Evolutionary conservation across 257 asterid genomes (phyloP).

Genomic region (Solanum piurae): DNA sequence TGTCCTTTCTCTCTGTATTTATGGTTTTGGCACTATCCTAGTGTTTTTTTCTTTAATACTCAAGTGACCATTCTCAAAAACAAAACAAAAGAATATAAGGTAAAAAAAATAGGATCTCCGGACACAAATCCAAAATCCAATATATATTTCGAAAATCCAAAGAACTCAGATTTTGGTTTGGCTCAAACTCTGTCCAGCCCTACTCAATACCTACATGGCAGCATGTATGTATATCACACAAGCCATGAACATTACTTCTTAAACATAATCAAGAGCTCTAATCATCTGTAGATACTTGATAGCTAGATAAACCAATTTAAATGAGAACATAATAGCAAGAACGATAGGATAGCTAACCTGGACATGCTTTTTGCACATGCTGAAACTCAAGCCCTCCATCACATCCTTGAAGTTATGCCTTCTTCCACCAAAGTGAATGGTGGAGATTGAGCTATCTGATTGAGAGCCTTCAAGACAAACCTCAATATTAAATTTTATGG

Average conservation of each 20-base stretch:
- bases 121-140: not conserved
- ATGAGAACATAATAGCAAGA: not conserved
- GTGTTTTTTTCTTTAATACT: not conserved
- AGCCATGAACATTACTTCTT: not conserved
- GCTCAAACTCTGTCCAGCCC: not conserved
- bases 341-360: constrained; percentile 12
- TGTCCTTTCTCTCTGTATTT: not conserved
- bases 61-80: not conserved
- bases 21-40: not conserved
- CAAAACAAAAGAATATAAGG: not conserved
- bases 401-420: constrained; percentile 16
- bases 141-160: not conserved
- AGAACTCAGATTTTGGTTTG: not conserved
- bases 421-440: constrained; percentile 13
- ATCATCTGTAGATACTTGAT: not conserved
- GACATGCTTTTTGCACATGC: constrained; percentile 34
- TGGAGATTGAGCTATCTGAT: constrained; percentile 11
- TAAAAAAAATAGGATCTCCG: not conserved
- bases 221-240: not conserved
- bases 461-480: constrained; percentile 18
- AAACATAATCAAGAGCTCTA: not conserved
- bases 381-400: constrained; percentile 31
- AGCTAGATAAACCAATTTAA: not conserved
- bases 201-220: not conserved
- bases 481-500: constrained; percentile 23